Base-by-base conservation (phyloP, 2,329 filamentous ascomycete species). In the Ascosphaera acerosa region DNA sequence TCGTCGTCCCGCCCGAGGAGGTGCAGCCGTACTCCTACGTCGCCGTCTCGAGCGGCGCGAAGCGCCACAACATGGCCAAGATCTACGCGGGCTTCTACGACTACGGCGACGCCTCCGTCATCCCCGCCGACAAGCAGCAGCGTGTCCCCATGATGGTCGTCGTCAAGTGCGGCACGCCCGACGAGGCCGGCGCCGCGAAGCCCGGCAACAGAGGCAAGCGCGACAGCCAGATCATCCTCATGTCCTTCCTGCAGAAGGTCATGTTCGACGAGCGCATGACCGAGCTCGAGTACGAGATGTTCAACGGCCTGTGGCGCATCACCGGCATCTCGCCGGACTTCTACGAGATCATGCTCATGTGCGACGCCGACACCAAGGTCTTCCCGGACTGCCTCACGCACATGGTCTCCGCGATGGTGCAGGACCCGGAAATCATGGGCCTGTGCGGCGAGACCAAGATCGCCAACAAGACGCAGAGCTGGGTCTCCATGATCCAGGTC, bases 261-360 rank as follows among this genome's bases (percentile, higher is more conserved):
- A 97, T 97, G 87, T 97, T 97, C 45, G 87, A 97, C 50, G 89
- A 97, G 56, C 76, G 87, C 37, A 97, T 97, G 87, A 97, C 89
- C 12, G 84, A 97, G 52, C 72, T 97, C 32, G 87, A 97, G 52
- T 97, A 81, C 47, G 87, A 97, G 49, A 94, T 97, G 77, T 97
- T 97, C 61, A 97, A 94, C 49, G 87, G 87, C 33, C 64, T 97
- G 38, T 97, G 84, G 82, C 91, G 91, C 52, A 78, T 97, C 28
- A 97, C 87, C 12, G 89, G 89, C 42, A 94, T 97, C 38, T 90
- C 82, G 3, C 87, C 87, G 10, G 87, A 97, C 53, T 97, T 82
- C 51, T 97, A 94, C 53, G 87, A 97, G 52, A 74, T 84, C 15
- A 78, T 94, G 37, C 76, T 97, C 53, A 94, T 94, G 84, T 87